Base-by-base conservation (phyloP, 192 early-diverging fungal species). In the Diversispora eburnea region DNA sequence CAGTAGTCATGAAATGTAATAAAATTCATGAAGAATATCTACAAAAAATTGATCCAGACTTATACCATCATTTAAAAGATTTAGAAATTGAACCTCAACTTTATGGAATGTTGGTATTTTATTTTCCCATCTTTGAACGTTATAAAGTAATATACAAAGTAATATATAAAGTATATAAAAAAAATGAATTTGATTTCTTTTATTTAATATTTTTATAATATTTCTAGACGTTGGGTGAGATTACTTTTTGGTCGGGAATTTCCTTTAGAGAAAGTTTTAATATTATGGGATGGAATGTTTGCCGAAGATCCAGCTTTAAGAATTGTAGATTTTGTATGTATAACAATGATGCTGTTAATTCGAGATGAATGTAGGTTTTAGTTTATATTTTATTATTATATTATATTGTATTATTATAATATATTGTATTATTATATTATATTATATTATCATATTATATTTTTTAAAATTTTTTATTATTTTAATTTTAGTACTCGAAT, bases 201-300 rank as follows among this genome's bases (percentile, higher is more conserved):
- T 51, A 17, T 17, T 54, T 54, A 19, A 17, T 67, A 25, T 54
- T 57, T 22, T 1, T 19, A 15, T 60, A 69, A 17, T 17, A 45
- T 54, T 60, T 47, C 55, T 33, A 89, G 90, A 65, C 90, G 95
- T 17, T 98, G 96, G 96, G 82, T 95, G 60, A 85, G 96, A 47
- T 80, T 98, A 45, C 84, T 98, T 9, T 98, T 96, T 86, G 90
- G 93, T 13, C 81, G 96, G 42, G 96, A 98, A 79, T 91, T 98
- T 56, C 67, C 86, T 4, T 83, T 96, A 22, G 75, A 86, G 5
- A 79, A 92, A 25, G 79, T 94, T 17, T 64, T 95, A 15, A 61
- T 62, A n/a, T 79, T 98, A 22, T 98, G 96, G 96, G 94, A 95
- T 68, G 90, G 88, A n/a, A 82, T 98, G 33, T 91, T 97, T 80